Base-by-base conservation (phyloP, 2,329 filamentous ascomycete species). In the Sporothrix phasma region DNA sequence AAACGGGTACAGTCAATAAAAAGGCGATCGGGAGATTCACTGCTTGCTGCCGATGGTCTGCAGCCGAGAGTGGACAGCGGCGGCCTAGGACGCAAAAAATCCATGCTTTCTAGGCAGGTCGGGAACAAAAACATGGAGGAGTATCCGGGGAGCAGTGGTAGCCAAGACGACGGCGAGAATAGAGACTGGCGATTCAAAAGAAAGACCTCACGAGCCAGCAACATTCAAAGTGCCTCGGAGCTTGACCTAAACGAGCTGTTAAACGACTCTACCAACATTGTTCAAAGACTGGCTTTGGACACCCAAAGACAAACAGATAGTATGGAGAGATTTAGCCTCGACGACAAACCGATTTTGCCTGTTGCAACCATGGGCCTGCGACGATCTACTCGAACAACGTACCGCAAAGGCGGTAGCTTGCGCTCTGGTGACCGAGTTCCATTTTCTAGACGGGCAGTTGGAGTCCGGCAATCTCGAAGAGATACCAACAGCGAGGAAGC, bases 71-170 rank as follows among this genome's bases (percentile, higher is more conserved):
- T 19, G 3, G 51, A 46, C 37, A 76, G 81, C 5, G 82, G 87
- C 66, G 77, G 82, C 61, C 65, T 77, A 67, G 83, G 87, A 69
- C 84, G 94, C 70, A 96, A 96, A 76, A 96, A 94, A 76, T 97
- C 93, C 0, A 97, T 96, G 90, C 80, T 99, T 5, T 97, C 93
- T 5, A 84, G 88, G 65, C 92, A 97, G 73, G 89, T 99, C 65
- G 89, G 96, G 69, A 89, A 84, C 68, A 84, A 77, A 65, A 80
- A 77, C 26, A 80, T 76, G 19, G 81, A 84, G 43, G 86, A 85
- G 24, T 22, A n/a, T 13, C 6, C 34, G 10, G 46, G 46, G 17
- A 19, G 13, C 26, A 31, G 8, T 11, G 49, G 17, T 11, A 29
- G 34, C 43, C 1, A 31, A 3, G 45, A 24, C 17, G 17, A 31